Evolutionary conservation across 1,284 basidiomycete species (phyloP).

Genomic region (Trametes sp.): DNA sequence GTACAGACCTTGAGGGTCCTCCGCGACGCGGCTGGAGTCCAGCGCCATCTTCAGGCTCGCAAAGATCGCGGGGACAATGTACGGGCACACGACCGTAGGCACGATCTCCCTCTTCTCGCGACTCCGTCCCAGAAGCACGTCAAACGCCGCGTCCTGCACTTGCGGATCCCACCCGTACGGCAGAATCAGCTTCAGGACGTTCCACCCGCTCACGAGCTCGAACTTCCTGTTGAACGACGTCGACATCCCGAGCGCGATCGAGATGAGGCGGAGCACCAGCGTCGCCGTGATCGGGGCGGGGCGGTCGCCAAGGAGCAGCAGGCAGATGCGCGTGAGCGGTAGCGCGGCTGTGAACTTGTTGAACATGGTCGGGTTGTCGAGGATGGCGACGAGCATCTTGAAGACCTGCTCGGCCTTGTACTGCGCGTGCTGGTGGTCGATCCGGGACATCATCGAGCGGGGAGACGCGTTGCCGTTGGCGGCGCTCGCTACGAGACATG

Average conservation of each 20-base stretch:
- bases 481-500: conserved; percentile 34
- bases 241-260: conserved; percentile 59
- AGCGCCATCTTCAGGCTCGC: conserved; percentile 58
- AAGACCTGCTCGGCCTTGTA: conserved; percentile 72
- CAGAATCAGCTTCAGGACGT: conserved; percentile 66
- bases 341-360: conserved; percentile 71
- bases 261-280: conserved; percentile 67
- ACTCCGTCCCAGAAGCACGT: conserved; percentile 63
- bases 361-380: conserved; percentile 61
- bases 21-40: conserved; percentile 28
- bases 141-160: conserved; percentile 72
- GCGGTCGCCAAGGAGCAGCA: conserved; percentile 75
- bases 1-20: conserved; percentile 23
- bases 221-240: conserved; percentile 74
- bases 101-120: conserved; percentile 28
- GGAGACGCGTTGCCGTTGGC: conserved; percentile 55
- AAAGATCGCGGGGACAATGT: conserved; percentile 75
- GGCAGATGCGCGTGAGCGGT: conserved; percentile 75
- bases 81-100: conserved; percentile 59
- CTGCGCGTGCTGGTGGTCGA: conserved; percentile 55
- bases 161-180: conserved; percentile 69
- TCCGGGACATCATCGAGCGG: conserved; percentile 59
- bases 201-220: conserved; percentile 81
- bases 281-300: conserved; percentile 66
- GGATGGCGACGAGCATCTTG: conserved; percentile 61